Conservation (phyloP, 805 yeast genomes). For the Debaryomyces maramus region DNA sequence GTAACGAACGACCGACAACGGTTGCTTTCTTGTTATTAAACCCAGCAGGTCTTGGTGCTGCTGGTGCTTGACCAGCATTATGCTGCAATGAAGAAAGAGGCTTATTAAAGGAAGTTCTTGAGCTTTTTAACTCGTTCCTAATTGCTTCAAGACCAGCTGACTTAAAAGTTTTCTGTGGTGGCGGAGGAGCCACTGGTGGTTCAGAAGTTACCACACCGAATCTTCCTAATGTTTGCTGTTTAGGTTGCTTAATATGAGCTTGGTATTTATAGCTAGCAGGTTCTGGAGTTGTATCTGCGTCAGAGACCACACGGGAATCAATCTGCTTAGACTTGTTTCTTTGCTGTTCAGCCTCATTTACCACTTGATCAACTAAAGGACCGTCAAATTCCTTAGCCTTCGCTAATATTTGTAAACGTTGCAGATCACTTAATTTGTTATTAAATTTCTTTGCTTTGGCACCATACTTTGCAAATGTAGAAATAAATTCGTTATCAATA, state of each 20-base stretch:
- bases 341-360: slow-evolving; percentile 17
- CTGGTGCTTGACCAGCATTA: slow-evolving; percentile 33
- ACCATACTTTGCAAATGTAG: slow-evolving; percentile 61
- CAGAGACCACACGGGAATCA: slow-evolving; percentile 4
- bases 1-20: slow-evolving; percentile 39
- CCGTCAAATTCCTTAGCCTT: slow-evolving; percentile 59
- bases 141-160: slow-evolving; percentile 34
- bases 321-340: slow-evolving; percentile 6
- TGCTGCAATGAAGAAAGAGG: slow-evolving; percentile 5
- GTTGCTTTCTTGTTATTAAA: slow-evolving; percentile 39
- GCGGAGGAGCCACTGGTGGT: slow-evolving; percentile 38
- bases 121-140: slow-evolving; percentile 29
- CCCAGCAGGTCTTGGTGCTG: slow-evolving; percentile 55
- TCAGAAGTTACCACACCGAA: slow-evolving; percentile 33
- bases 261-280: slow-evolving; percentile 24
- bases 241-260: slow-evolving; percentile 21
- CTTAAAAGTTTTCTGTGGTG: slow-evolving; percentile 29
- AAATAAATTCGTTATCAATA: slow-evolving; percentile 54
- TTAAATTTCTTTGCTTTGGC: slow-evolving; percentile 65
- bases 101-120: slow-evolving; percentile 23
- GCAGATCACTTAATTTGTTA: slow-evolving; percentile 68
- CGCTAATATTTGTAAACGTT: slow-evolving; percentile 60
- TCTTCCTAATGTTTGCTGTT: slow-evolving; percentile 35
- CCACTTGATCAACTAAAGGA: slow-evolving; percentile 52
- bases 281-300: slow-evolving; percentile 8